Evolutionary conservation across 129 eudicot species (phyloP).

Genomic region (Apium graveolens): DNA sequence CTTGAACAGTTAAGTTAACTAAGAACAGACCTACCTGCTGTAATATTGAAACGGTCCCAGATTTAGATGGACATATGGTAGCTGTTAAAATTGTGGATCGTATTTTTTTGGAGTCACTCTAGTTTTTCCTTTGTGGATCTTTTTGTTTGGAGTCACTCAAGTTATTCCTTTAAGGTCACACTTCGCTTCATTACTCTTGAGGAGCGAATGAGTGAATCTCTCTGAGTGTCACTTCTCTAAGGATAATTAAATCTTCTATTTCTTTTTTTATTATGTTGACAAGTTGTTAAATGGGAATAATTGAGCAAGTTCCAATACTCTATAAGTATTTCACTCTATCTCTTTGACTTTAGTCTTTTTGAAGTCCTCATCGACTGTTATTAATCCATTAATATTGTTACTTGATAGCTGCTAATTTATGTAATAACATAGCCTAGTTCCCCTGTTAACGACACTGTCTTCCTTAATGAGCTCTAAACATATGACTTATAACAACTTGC

Average conservation of each 20-base stretch:
- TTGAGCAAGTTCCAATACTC: background rate
- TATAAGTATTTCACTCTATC: background rate
- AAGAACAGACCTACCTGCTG: background rate
- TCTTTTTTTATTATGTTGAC: background rate
- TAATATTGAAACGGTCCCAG: background rate
- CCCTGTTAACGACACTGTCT: background rate
- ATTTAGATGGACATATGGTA: background rate
- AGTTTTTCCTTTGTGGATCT: too few relatives aligned
- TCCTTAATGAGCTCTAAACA: background rate
- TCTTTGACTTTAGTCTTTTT: background rate
- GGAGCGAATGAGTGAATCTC: background rate
- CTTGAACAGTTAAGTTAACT: background rate
- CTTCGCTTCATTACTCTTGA: background rate
- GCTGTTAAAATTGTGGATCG: background rate
- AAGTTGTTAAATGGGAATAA: background rate
- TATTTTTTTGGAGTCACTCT: too few relatives aligned
- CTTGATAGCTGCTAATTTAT: background rate
- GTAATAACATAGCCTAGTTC: background rate
- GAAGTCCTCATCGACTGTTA: background rate
- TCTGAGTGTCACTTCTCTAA: background rate
- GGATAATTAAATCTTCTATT: background rate
- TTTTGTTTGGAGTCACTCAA: background rate
- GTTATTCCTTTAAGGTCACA: background rate
- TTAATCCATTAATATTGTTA: background rate
- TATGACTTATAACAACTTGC: background rate